Conservation (phyloP, 2,329 filamentous ascomycete genomes). For the Didymella arachidicola region DNA sequence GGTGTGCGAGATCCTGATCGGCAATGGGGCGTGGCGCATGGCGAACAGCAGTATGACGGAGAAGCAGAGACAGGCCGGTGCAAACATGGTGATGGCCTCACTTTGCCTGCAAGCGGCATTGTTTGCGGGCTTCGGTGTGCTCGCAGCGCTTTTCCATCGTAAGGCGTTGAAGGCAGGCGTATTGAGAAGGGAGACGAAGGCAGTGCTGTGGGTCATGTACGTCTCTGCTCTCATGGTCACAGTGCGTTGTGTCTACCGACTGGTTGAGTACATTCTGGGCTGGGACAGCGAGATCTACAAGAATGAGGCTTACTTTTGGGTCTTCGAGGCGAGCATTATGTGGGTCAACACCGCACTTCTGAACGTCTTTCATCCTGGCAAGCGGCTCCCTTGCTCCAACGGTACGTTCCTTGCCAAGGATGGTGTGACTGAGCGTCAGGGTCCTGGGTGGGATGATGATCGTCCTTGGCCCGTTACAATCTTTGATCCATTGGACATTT, state of each 20-base stretch:
- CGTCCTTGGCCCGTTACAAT: conserved; percentile 54
- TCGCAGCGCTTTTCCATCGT: conserved; percentile 58
- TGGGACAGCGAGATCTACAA: conserved; percentile 49
- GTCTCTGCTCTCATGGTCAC: conserved; percentile 58
- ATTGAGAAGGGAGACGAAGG: conserved; percentile 54
- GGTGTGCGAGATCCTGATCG: conserved; percentile 61
- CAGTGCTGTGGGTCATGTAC: conserved; percentile 58
- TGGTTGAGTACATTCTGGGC: conserved; percentile 58
- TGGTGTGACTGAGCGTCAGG: conserved; percentile 60
- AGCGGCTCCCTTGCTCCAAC: conserved; percentile 58
- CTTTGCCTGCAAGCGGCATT: conserved; percentile 61
- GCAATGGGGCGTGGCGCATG: conserved; percentile 59
- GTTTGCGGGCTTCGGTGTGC: conserved; percentile 58
- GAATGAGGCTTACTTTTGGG: conserved; percentile 63
- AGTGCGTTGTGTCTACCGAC: conserved; percentile 61
- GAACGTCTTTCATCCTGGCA: conserved; percentile 62
- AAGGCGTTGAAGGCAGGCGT: conserved; percentile 52
- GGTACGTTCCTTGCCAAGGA: conserved; percentile 61
- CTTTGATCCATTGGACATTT: conserved; percentile 49
- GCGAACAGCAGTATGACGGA: conserved; percentile 51
- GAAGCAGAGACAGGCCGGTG: conserved; percentile 52
- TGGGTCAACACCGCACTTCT: conserved; percentile 60
- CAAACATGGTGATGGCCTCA: conserved; percentile 58
- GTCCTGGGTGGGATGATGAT: conserved; percentile 59
- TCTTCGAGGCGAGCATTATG: conserved; percentile 63